These are phyloP conservation scores for Gnomoniopsis smithogilvyi DNA, from an alignment of 2,329 filamentous ascomycete genomes.

Conservation along the genomic window DNA sequence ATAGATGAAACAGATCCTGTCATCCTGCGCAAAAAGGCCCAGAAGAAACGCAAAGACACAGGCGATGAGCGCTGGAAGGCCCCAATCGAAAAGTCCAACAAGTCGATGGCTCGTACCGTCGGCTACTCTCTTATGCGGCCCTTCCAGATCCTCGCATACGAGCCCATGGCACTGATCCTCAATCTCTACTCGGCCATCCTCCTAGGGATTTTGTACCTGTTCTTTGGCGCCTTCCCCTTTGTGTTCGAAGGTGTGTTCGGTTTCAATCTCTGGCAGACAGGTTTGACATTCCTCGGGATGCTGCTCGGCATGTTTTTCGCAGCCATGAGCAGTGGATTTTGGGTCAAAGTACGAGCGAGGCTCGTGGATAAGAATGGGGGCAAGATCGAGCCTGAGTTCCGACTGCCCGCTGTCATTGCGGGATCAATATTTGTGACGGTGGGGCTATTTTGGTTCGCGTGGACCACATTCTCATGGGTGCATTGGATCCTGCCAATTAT, in stretches of 20 bases:
- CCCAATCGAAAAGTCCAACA: conserved; percentile 69
- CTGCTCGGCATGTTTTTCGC: conserved; percentile 65
- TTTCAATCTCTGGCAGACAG: conserved; percentile 75
- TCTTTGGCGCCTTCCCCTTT: conserved; percentile 83
- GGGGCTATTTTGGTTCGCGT: conserved; percentile 85
- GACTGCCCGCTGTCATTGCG: conserved; percentile 70
- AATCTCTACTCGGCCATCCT: conserved; percentile 81
- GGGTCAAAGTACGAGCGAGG: conserved; percentile 55
- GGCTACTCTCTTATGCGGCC: conserved; percentile 61
- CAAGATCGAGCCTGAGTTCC: conserved; percentile 79
- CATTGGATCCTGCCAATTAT: conserved; percentile 77
- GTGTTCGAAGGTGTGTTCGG: conserved; percentile 73
- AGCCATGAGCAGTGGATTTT: conserved; percentile 63
- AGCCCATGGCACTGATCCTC: conserved; percentile 82
- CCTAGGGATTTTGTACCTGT: conserved; percentile 85
- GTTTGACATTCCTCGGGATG: conserved; percentile 74
- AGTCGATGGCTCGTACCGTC: conserved; percentile 63
- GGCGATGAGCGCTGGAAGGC: conserved; percentile 75
- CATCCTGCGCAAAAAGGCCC: conserved; percentile 70
- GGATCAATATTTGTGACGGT: conserved; percentile 77
- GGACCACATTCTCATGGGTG: conserved; percentile 72
- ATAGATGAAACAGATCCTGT: conserved; percentile 50
- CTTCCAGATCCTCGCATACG: conserved; percentile 73
- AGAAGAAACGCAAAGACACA: conserved; percentile 66
- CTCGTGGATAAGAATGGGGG: conserved; percentile 55